Conservation (phyloP, 352 stramenopile species). For the Globisporangium rhizosaccharum region DNA sequence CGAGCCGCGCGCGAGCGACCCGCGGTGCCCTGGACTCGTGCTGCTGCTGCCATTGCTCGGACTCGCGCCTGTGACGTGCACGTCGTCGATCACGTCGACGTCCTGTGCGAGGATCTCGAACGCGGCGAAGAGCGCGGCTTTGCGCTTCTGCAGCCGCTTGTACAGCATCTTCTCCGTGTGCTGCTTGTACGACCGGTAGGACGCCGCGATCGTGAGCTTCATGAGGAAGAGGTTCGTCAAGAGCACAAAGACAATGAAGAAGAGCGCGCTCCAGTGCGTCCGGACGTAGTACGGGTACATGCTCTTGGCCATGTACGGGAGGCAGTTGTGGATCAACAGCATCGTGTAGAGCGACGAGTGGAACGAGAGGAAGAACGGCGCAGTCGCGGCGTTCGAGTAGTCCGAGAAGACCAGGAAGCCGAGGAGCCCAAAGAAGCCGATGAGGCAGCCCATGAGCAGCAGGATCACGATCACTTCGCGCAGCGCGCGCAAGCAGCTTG, state of each 20-base stretch:
- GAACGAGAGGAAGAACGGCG: constrained; percentile 66
- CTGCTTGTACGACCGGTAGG: constrained; percentile 82
- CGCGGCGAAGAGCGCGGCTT: constrained; percentile 64
- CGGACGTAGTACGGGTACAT: constrained; percentile 81
- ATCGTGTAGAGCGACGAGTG: constrained; percentile 78
- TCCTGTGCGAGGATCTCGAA: constrained; percentile 73
- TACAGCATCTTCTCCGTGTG: constrained; percentile 83
- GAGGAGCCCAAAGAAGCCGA: constrained; percentile 73
- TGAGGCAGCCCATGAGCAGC: constrained; percentile 63
- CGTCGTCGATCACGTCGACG: constrained; percentile 37
- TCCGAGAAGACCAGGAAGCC: constrained; percentile 79
- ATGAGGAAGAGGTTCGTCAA: constrained; percentile 77
- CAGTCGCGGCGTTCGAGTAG: constrained; percentile 35
- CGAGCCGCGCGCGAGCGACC: constrained; percentile 32
- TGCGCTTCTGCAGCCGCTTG: constrained; percentile 83
- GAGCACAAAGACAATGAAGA: constrained; percentile 77
- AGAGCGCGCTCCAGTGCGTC: constrained; percentile 74
- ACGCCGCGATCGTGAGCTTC: constrained; percentile 83
- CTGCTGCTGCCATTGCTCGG: background rate
- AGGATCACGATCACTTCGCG: constrained; percentile 70
- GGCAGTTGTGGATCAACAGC: constrained; percentile 73
- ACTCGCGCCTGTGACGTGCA: background rate
- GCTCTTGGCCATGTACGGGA: constrained; percentile 76
- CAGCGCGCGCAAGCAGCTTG: constrained; percentile 69
- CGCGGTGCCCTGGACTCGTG: background rate